phyloP scores from a whole-genome alignment of 768 basidiomycete genomes.

The Calocera cornea region DNA sequence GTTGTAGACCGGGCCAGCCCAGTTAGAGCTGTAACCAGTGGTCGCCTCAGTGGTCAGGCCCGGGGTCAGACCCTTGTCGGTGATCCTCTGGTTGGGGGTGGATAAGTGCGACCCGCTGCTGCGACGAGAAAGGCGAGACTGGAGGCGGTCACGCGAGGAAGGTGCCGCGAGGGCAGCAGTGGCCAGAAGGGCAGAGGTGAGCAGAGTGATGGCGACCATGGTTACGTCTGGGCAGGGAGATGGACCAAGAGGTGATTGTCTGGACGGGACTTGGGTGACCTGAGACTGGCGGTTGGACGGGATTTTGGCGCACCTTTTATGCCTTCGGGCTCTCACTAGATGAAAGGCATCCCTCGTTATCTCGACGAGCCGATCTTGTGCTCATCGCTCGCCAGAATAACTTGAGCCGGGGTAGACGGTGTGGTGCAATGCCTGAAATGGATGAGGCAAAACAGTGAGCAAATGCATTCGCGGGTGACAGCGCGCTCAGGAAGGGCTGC shows the following conservation, averaged over 20 bases:
- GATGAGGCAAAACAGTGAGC: neutral
- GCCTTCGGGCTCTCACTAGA: neutral
- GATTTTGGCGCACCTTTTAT: neutral
- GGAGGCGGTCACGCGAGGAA: constrained; percentile 12
- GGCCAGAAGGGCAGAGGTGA: constrained; percentile 18
- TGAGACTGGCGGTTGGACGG: neutral
- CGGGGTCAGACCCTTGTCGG: constrained; percentile 17
- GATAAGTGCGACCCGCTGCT: constrained; percentile 12
- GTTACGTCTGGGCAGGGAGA: constrained; percentile 11
- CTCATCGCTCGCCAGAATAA: neutral
- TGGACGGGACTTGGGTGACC: neutral
- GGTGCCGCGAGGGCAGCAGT: constrained; percentile 18
- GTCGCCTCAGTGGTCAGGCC: constrained; percentile 6
- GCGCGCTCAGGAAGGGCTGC: neutral
- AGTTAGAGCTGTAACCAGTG: constrained; percentile 25
- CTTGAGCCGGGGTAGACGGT: neutral
- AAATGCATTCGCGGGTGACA: neutral
- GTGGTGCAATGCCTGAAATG: neutral
- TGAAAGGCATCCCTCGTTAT: neutral
- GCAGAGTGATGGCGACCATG: constrained; percentile 17
- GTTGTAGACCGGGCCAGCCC: constrained; percentile 27
- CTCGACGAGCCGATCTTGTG: neutral
- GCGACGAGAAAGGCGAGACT: constrained; percentile 18
- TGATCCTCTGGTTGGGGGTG: neutral
- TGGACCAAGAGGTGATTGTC: neutral